phyloP scores from a whole-genome alignment of 2,329 filamentous ascomycete genomes.

The Penicillium sp. region DNA sequence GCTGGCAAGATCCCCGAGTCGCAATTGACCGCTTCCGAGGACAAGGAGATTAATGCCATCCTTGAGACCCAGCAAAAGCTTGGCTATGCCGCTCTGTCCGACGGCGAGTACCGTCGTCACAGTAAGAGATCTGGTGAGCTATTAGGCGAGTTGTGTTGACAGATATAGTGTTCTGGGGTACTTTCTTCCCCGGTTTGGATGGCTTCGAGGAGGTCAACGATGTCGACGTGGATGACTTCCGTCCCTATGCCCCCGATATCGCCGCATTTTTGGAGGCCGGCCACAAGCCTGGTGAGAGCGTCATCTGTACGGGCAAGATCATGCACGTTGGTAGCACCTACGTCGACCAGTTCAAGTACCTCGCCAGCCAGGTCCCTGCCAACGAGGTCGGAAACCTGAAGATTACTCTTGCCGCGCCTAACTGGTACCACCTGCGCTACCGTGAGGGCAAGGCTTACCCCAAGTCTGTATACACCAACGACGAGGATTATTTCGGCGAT shows the following conservation, averaged over 20 bases:
- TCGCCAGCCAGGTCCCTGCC: slow-evolving; percentile 59
- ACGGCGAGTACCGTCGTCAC: slow-evolving; percentile 64
- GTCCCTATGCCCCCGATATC: slow-evolving; percentile 61
- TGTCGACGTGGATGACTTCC: slow-evolving; percentile 53
- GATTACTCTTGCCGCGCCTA: slow-evolving; percentile 65
- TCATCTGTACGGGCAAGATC: slow-evolving; percentile 59
- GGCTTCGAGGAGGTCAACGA: slow-evolving; percentile 56
- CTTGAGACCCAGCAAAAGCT: slow-evolving; percentile 65
- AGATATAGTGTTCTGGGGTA: slow-evolving; percentile 55
- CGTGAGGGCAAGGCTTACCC: slow-evolving; percentile 58
- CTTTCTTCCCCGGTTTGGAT: slow-evolving; percentile 56
- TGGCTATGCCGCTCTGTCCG: slow-evolving; percentile 63
- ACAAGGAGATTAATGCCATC: slow-evolving; percentile 63
- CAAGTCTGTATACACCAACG: slow-evolving; percentile 56
- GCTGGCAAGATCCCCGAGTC: slow-evolving; percentile 55
- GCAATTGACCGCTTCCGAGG: slow-evolving; percentile 63
- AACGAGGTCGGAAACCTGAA: slow-evolving; percentile 66
- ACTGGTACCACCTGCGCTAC: slow-evolving; percentile 68
- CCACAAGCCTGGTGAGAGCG: slow-evolving; percentile 57
- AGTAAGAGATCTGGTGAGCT: slow-evolving; percentile 29
- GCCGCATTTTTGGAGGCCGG: slow-evolving; percentile 61
- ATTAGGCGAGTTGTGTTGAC: neutral
- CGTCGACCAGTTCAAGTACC: slow-evolving; percentile 58
- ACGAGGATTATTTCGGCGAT: slow-evolving; percentile 64
- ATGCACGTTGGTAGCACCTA: slow-evolving; percentile 59